A percentile compares a stretch with the other conserved stretches of the same genome.
phyloP scores from a whole-genome alignment of 2,329 filamentous ascomycete genomes.

The Fusarium guadeloupense region DNA sequence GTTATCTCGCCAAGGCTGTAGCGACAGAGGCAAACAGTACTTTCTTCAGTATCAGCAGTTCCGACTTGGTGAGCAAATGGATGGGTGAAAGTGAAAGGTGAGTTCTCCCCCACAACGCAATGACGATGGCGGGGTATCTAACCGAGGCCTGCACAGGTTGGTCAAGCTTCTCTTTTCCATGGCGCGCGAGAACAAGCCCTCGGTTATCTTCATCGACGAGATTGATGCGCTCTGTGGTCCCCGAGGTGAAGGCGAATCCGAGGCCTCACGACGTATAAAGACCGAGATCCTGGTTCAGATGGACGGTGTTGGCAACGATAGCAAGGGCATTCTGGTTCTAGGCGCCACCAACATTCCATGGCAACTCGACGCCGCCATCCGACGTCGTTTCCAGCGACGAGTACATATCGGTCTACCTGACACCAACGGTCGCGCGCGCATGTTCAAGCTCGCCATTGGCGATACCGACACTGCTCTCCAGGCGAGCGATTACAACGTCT shows the following conservation, averaged over 20 bases:
- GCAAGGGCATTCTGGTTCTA: slow-evolving; percentile 90
- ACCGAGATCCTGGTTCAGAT: slow-evolving; percentile 98
- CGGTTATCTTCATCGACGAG: slow-evolving; percentile 98
- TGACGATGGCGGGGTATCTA: slow-evolving; percentile 25
- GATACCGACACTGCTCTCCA: slow-evolving; percentile 88
- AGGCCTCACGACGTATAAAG: slow-evolving; percentile 97
- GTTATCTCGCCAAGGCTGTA: slow-evolving; percentile 95
- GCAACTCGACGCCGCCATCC: slow-evolving; percentile 96
- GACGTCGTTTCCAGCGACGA: slow-evolving; percentile 92
- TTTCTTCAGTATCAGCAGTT: slow-evolving; percentile 98
- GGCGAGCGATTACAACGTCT: slow-evolving; percentile 77
- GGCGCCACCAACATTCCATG: slow-evolving; percentile 98
- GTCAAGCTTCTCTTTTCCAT: slow-evolving; percentile 98
- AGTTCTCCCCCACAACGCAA: slow-evolving; percentile 16
- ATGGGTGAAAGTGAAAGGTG: slow-evolving; percentile 99
- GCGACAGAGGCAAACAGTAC: slow-evolving; percentile 99
- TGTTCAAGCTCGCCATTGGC: slow-evolving; percentile 97
- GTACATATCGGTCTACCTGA: slow-evolving; percentile 97
- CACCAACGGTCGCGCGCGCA: slow-evolving; percentile 82
- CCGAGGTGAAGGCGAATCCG: slow-evolving; percentile 92
- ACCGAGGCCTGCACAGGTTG: slow-evolving; percentile 63
- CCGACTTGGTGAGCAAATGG: slow-evolving; percentile 98
- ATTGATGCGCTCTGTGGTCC: slow-evolving; percentile 96
- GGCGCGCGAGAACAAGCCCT: slow-evolving; percentile 97
- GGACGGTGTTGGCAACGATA: slow-evolving; percentile 98